Evolutionary conservation across 345 rosid genomes (phyloP).

Genomic region (Eucalyptus tenuipes): DNA sequence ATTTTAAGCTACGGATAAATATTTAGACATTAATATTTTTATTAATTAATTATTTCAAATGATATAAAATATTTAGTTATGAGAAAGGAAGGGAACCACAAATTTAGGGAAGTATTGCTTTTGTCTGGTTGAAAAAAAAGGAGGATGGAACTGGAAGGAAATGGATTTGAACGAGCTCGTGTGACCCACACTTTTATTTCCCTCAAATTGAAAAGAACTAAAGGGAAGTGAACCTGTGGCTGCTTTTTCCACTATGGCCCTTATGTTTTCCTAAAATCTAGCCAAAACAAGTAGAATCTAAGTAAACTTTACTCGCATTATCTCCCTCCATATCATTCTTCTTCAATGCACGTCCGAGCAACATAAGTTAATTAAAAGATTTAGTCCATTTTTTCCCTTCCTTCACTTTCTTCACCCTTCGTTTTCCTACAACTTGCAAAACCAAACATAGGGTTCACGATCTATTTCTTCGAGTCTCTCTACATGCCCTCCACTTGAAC

Average conservation of each 20-base stretch:
- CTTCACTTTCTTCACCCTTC: neutral
- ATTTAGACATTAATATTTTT: fast-evolving
- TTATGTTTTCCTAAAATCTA: neutral
- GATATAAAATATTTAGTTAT: no score
- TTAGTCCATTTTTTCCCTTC: neutral
- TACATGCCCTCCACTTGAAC: neutral
- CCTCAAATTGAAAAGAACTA: neutral
- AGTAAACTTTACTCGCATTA: neutral
- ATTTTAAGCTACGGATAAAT: no score
- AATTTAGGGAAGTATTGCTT: neutral
- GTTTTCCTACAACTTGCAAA: neutral
- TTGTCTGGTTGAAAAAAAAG: no score
- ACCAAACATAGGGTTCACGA: neutral
- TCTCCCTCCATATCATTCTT: neutral
- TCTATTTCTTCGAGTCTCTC: no score
- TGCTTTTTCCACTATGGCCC: neutral
- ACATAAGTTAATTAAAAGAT: neutral
- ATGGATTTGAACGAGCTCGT: neutral
- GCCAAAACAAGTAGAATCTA: neutral
- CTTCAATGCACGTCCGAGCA: neutral
- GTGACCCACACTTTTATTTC: neutral
- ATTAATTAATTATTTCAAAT: no score
- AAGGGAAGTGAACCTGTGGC: neutral
- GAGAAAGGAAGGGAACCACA: neutral
- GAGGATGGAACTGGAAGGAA: neutral